Evolutionary conservation across 305 asterid species (phyloP).

Genomic region (Solanum hybrid): DNA sequence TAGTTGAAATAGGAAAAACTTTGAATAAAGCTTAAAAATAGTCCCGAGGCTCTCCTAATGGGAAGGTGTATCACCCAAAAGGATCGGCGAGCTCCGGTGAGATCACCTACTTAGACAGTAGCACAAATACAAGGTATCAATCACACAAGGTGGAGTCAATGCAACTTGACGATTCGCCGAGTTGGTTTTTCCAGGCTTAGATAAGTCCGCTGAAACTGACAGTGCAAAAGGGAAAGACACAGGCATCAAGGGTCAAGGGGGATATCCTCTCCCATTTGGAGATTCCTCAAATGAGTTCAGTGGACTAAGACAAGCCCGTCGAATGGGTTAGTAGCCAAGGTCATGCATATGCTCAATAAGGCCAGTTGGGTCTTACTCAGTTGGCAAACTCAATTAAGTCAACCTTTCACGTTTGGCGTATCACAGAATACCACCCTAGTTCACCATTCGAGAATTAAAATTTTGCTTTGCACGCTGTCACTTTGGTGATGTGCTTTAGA

Average conservation of each 20-base stretch:
- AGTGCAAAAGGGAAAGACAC: too few species aligned
- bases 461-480: not conserved
- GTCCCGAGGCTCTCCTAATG: too few species aligned
- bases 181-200: too few species aligned
- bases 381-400: not conserved
- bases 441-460: not conserved
- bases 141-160: too few species aligned
- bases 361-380: not conserved
- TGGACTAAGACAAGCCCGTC: not conserved
- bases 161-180: too few species aligned
- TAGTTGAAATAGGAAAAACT: too few species aligned
- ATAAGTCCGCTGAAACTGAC: too few species aligned
- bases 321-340: not conserved
- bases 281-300: not conserved
- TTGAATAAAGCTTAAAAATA: too few species aligned
- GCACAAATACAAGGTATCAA: too few species aligned
- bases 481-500: not conserved
- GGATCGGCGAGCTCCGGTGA: too few species aligned
- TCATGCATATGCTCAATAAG: not conserved
- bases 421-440: not conserved
- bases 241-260: not conserved
- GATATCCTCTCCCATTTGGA: not conserved
- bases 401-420: not conserved
- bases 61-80: too few species aligned
- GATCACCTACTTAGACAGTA: too few species aligned